Base-by-base conservation (phyloP, 805 yeast genomes). In the Barnettozyma salicaria region DNA sequence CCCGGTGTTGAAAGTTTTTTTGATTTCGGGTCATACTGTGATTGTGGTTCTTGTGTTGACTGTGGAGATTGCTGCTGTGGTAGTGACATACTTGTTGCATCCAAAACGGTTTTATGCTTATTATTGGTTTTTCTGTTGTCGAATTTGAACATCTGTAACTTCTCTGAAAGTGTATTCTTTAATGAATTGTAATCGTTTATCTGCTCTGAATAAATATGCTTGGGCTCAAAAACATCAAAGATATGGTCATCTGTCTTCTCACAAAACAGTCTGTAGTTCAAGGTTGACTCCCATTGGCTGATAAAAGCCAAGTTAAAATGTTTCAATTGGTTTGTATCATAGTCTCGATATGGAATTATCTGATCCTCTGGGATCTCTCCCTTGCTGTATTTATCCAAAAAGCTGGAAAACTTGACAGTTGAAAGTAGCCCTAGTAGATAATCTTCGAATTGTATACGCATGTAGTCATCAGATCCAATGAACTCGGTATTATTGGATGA, bases 361-460 rank as follows among this genome's bases (percentile, higher is more conserved):
- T 35, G 59, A 34, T 32, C 59, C 39, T 24, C 61, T 13, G 67
- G 67, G 5, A 65, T 59, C 7, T 52, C 53, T 10, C 60, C 63
- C 36, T 62, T 62, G 32, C 26, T 30, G 18, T 63, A 64, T 36
- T 49, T 53, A 4, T 52, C 56, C 9, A 72, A 48, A 50, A 80
- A 86, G 34, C 70, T 76, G 46, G 72, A 72, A 49, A 79, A 83
- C 57, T 94, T 82, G 17, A 74, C 77, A 19, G 84, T 70, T 0
- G 95, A 68, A 18, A 90, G 56, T 44, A 92, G 57, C 9, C 94
- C 86, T 41, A 82, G 71, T 19, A 89, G 60, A 53, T 92, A 92
- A 51, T 89, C 97, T 54, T 92, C 98, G 59, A 90, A 89, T 50
- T 79, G 87, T 61, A 78, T 72, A 36, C 97, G 64, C 22, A 92